Base-by-base conservation (phyloP, 2,329 filamentous ascomycete species). In the Aspergillus sp. region DNA sequence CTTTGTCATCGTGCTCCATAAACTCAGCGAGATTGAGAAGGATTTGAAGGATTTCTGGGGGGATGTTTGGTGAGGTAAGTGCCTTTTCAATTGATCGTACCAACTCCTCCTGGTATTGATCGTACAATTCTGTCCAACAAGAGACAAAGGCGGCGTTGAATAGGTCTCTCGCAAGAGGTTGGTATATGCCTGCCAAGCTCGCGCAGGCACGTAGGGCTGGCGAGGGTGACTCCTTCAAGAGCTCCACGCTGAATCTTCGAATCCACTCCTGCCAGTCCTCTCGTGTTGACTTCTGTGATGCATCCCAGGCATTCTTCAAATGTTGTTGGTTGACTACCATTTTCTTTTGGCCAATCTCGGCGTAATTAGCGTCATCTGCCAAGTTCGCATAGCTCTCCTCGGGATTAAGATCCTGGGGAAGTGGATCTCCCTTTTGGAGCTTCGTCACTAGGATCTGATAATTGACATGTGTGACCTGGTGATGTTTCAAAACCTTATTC, bases 241-340 rank as follows among this genome's bases (percentile, higher is more conserved):
- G 82, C 56, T 96, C 96, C 34, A 96, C 93, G 70, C 93, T 98
- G 77, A 99, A 96, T 27, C 93, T 86, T 60, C 96, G 87, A 76
- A 99, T 91, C 95, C 95, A 99, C 74, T 99, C 95, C 68, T 96
- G 91, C 95, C 95, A 99, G 75, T 99, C 95, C 71, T 99, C 95
- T 68, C 93, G 92, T 9, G 95, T 99, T 0, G 93, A 97, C 71
- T 97, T 97, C 60, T 96, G 92, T 58, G 89, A 92, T 0, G 96
- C 95, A 67, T 98, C 95, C 95, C 95, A 99, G 0, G 96, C 95
- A 62, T 89, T 89, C 75, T 98, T 97, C 20, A 99, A 81, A 79
- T 99, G 96, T 62, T 98, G 93, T 51, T 96, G 92, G 66, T 99
- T 99, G 75, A 98, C 93, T 61, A 96, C 92, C 34, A 98, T 83